Base-by-base conservation (phyloP, 192 early-diverging fungal genomes). In the Haplosporangium gracile region DNA sequence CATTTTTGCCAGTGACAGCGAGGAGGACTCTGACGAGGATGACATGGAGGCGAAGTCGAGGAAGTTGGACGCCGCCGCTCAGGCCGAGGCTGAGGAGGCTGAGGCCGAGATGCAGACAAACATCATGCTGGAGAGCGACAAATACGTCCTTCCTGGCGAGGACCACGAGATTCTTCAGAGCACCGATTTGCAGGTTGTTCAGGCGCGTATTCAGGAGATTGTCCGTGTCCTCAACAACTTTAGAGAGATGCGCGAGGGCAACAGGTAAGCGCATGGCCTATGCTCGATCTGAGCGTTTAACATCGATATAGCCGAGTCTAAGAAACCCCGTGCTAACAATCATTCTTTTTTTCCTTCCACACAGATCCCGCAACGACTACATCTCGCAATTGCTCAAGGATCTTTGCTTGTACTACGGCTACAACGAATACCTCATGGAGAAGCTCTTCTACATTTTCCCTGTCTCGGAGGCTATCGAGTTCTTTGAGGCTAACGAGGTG, bases 401-500 rank as follows among this genome's bases (percentile, higher is more conserved):
- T 86, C 90, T 99, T 75, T 94, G 95, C 70, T 88, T 92, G 57
- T 99, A 99, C 91, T 99, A 99, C 87, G 98, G 98, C 43, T 99
- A 99, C 89, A 97, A 96, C 76, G 94, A 97, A 39, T 99, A 93
- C 74, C 89, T 99, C 81, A 91, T 95, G 84, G 95, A 97, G 80
- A 97, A 97, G 87, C 92, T 99, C 9, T 94, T 98, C 88, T 92
- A 98, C 79, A 90, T 98, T 81, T 98, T 99, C 89, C 91, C 97
- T 13, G 91, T 96, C 3, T 93, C 95, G 49, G 97, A 98, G 84
- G 96, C 96, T 0, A 93, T 99, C 39, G 98, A 98, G 87, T 99
- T 99, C 90, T 99, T 99, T 81, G 99, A 99, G 86, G 97, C 99
- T 72, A 99, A 99, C 90, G 99, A 99, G 90, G 95, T 97, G 0